These are phyloP conservation scores for Acacia pycnantha DNA, from an alignment of 331 rosid genomes.

Conservation along the genomic window DNA sequence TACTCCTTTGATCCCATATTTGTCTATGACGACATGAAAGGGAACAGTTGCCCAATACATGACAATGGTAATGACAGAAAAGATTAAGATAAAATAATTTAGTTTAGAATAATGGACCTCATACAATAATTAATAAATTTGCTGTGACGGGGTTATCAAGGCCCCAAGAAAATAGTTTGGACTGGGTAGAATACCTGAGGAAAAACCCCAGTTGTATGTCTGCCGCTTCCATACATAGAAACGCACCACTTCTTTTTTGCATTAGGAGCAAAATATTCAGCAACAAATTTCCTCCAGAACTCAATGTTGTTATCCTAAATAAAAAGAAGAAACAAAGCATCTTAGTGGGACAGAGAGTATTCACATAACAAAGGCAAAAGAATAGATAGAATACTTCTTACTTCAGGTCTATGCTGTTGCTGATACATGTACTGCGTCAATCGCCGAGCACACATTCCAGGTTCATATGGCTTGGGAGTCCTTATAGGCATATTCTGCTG, in stretches of 20 bases:
- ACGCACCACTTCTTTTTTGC: slow-evolving; percentile 99
- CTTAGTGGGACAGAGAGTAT: slow-evolving; percentile 5
- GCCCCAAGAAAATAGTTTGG: slow-evolving; percentile 30
- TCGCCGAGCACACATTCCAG: slow-evolving; percentile 96
- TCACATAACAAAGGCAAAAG: slow-evolving; percentile 1
- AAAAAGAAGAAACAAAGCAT: slow-evolving; percentile 28
- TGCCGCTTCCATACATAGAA: slow-evolving; percentile 92
- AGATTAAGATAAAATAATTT: slow-evolving; percentile 18
- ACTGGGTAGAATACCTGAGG: slow-evolving; percentile 76
- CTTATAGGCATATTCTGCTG: slow-evolving; percentile 75
- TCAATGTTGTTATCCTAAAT: slow-evolving; percentile 88
- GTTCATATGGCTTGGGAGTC: slow-evolving; percentile 92
- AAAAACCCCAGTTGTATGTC: slow-evolving; percentile 91
- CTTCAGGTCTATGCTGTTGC: slow-evolving; percentile 92
- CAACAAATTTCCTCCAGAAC: slow-evolving; percentile 96
- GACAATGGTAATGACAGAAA: slow-evolving; percentile 13
- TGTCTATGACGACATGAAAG: slow-evolving; percentile 3
- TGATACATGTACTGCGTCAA: slow-evolving; percentile 85
- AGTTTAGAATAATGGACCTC: slow-evolving; percentile 4
- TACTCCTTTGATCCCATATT: slow-evolving; percentile 10
- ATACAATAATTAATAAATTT: slow-evolving; percentile 22
- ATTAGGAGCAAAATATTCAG: slow-evolving; percentile 86
- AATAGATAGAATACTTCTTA: slow-evolving; percentile 32
- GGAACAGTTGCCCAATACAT: background rate
- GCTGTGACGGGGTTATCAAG: slow-evolving; percentile 29